Percentiles rank a stretch among this genome's conserved stretches.
These are phyloP conservation scores for Calocera viscosa DNA, from an alignment of 768 basidiomycete species.

Conservation along the genomic window DNA sequence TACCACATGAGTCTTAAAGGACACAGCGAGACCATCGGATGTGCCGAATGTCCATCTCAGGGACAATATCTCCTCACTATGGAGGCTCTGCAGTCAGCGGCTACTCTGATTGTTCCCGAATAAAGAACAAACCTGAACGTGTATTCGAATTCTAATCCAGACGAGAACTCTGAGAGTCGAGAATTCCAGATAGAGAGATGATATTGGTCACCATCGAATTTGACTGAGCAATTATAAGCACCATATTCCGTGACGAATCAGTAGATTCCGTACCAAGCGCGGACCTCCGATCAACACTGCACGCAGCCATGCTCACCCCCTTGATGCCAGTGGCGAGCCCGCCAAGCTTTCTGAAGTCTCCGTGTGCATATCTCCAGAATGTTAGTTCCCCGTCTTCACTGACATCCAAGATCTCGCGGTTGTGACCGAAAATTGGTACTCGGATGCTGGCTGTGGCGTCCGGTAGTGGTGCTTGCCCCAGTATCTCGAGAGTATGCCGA, in stretches of 20 bases:
- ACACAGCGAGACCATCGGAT: constrained; percentile 74
- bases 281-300: constrained; percentile 86
- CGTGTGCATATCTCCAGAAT: constrained; percentile 46
- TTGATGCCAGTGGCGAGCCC: constrained; percentile 51
- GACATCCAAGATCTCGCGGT: constrained; percentile 67
- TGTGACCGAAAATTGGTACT: constrained; percentile 20
- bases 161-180: constrained; percentile 82
- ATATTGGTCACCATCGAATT: constrained; percentile 44
- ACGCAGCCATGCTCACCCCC: constrained; percentile 57
- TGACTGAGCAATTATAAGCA: constrained; percentile 35
- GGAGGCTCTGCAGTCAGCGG: not conserved
- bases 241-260: not conserved
- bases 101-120: not conserved
- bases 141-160: constrained; percentile 63
- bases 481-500: not conserved
- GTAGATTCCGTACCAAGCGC: constrained; percentile 52
- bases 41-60: constrained; percentile 83
- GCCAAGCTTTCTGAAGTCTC: constrained; percentile 15
- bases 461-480: not conserved
- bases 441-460: not conserved
- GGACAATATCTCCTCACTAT: constrained; percentile 42
- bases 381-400: constrained; percentile 64
- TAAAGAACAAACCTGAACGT: constrained; percentile 39
- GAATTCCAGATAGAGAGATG: constrained; percentile 96
- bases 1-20: constrained; percentile 64